Percentiles rank a stretch among this genome's conserved stretches.
phyloP scores from a whole-genome alignment of 2,329 filamentous ascomycete species.

The Botrytis fabae region DNA sequence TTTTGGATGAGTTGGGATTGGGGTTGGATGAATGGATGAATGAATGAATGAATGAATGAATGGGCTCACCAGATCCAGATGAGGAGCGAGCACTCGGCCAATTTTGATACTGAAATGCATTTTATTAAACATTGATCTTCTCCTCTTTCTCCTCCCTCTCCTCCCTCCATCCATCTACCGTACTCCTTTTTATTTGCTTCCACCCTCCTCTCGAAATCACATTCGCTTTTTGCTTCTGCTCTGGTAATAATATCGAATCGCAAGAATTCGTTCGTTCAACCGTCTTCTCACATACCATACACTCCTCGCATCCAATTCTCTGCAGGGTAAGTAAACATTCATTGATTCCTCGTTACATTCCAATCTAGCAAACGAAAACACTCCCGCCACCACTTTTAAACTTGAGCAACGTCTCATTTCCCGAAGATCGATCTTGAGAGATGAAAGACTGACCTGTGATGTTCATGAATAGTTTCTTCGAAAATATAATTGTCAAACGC shows the following conservation, averaged over 20 bases:
- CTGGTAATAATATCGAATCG: too few relatives aligned
- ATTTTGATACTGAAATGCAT: neutral
- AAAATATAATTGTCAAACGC: neutral
- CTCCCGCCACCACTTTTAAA: conserved; percentile 22
- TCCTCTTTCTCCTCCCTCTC: neutral
- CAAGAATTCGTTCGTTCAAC: neutral
- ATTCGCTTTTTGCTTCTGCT: conserved; percentile 6
- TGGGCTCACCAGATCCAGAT: neutral
- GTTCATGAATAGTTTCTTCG: neutral
- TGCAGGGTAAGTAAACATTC: conserved; percentile 20
- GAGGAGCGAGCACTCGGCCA: neutral
- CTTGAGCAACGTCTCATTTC: conserved; percentile 16
- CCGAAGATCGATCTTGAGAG: neutral
- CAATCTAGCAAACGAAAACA: conserved; percentile 10
- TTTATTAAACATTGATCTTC: neutral
- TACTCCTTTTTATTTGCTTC: neutral
- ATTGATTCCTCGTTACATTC: conserved; percentile 23
- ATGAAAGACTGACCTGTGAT: neutral
- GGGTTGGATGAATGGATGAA: too few relatives aligned
- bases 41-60: too few relatives aligned
- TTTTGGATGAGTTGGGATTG: neutral
- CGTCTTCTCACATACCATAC: neutral
- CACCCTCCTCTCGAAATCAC: neutral
- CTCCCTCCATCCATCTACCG: neutral
- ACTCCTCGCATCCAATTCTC: neutral